Evolutionary conservation across 2,329 filamentous ascomycete species (phyloP), one percentile per base, ranked within the genome.

Genomic region (Colletotrichum sp.): DNA sequence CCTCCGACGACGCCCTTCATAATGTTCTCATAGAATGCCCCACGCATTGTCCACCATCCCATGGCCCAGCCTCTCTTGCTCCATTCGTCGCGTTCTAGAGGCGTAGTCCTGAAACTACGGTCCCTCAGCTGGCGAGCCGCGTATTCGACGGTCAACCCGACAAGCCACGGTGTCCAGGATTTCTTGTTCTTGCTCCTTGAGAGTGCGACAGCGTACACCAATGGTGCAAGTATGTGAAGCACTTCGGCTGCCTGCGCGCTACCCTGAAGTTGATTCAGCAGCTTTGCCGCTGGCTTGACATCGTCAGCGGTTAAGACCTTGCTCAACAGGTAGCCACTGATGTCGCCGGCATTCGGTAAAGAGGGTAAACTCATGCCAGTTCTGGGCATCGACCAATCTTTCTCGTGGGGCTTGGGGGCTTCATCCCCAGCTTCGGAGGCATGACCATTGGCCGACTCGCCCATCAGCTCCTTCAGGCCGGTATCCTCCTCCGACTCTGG

Each of bases 301-400:
- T 99, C 97, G 85, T 99, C 97, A 10, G 97, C 95, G 0, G 95
- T 98, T 63, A 99, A 90, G 15, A 99, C 96, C 79, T 98, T 96
- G 39, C 94, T 93, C 28, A 98, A 92, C 6, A 99, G 91, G 84
- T 98, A 99, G 60, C 92, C 92, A 67, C 95, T 95, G 75, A 98
- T 96, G 80, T 98, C 95, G 68, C 93, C 91, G 1, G 94, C 91
- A 72, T 94, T 93, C 0, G 97, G 97, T 18, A 99, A 89, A 63
- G 92, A 94, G 1, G 97, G 96, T 63, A 99, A 90, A 30, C 92
- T 94, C 80, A 98, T 90, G 44, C 96, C 95, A 0, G 97, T 99
- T 75, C 97, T 90, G n/a, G 96, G 96, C 96, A 99, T 99, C 16
- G 90, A 91, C 95, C 96, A 99, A 78, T 92, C 93, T 78, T 88